phyloP scores from a whole-genome alignment of 2,329 filamentous ascomycete genomes.

The Penicillium sp. region DNA sequence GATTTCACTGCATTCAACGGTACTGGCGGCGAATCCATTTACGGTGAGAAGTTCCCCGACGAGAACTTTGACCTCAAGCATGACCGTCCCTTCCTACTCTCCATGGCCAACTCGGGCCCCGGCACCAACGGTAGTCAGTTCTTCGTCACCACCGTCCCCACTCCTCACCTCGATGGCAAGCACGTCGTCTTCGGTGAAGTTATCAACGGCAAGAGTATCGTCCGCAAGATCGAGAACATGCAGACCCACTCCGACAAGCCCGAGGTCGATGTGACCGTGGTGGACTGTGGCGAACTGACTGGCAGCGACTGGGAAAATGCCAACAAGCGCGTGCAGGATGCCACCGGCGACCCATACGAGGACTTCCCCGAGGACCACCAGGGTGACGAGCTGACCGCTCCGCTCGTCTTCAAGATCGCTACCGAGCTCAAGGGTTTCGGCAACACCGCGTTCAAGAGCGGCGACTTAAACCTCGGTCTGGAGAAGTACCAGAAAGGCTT shows the following conservation, averaged over 20 bases:
- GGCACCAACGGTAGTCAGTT: conserved; percentile 97
- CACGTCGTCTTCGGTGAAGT: conserved; percentile 97
- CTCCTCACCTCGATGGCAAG: conserved; percentile 90
- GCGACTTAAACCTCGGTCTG: conserved; percentile 65
- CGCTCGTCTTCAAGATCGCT: conserved; percentile 71
- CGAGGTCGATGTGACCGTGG: conserved; percentile 64
- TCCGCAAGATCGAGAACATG: conserved; percentile 85
- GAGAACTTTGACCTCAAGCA: conserved; percentile 94
- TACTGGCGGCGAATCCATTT: conserved; percentile 94
- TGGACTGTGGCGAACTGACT: conserved; percentile 79
- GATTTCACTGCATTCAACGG: conserved; percentile 95
- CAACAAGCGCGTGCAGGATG: conserved; percentile 66
- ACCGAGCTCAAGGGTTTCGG: conserved; percentile 84
- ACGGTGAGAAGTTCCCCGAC: conserved; percentile 93
- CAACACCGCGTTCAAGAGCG: conserved; percentile 84
- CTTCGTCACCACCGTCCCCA: conserved; percentile 94
- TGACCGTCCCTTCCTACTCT: conserved; percentile 85
- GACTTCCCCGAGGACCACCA: conserved; percentile 85
- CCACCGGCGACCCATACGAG: conserved; percentile 85
- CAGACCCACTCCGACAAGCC: conserved; percentile 76
- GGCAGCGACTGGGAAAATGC: conserved; percentile 64
- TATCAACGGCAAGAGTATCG: conserved; percentile 82
- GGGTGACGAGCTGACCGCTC: conserved; percentile 59
- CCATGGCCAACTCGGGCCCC: conserved; percentile 96
- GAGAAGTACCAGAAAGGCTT: conserved; percentile 94